These are phyloP conservation scores for Nigrospora oryzae DNA, from an alignment of 2,329 filamentous ascomycete genomes.

Conservation along the genomic window DNA sequence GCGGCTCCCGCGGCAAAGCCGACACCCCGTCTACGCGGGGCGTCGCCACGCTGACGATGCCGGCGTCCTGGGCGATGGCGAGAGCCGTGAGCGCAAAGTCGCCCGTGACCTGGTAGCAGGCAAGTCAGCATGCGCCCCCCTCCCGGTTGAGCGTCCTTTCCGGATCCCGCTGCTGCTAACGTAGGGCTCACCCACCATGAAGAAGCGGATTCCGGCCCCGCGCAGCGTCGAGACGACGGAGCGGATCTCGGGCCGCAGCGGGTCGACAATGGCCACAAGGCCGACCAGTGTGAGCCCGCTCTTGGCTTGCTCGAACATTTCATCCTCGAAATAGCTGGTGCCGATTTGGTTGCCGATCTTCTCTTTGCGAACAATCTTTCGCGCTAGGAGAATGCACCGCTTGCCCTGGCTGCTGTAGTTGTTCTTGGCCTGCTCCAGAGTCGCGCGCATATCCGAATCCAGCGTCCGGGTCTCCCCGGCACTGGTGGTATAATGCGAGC, in stretches of 20 bases:
- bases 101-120: conserved; percentile 49
- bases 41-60: conserved; percentile 53
- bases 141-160: no score
- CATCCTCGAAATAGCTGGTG: not conserved
- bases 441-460: conserved; percentile 19
- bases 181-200: conserved; percentile 48
- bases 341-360: not conserved
- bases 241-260: conserved; percentile 64
- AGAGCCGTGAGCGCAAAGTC: conserved; percentile 69
- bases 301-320: conserved; percentile 32
- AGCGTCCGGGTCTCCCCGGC: conserved; percentile 24
- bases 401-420: conserved; percentile 31
- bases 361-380: conserved; percentile 21
- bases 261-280: conserved; percentile 70
- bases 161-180: no score
- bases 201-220: conserved; percentile 63
- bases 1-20: conserved; percentile 15
- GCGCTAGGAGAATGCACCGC: conserved; percentile 31
- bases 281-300: conserved; percentile 61
- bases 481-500: conserved; percentile 25
- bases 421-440: conserved; percentile 28
- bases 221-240: conserved; percentile 58
- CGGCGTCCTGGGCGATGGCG: conserved; percentile 64
- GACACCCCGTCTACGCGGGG: conserved; percentile 8
- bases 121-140: not conserved